Evolutionary conservation across 768 basidiomycete species (phyloP), one percentile per base, ranked within the genome.

Genomic region (Boletus reticuloceps): DNA sequence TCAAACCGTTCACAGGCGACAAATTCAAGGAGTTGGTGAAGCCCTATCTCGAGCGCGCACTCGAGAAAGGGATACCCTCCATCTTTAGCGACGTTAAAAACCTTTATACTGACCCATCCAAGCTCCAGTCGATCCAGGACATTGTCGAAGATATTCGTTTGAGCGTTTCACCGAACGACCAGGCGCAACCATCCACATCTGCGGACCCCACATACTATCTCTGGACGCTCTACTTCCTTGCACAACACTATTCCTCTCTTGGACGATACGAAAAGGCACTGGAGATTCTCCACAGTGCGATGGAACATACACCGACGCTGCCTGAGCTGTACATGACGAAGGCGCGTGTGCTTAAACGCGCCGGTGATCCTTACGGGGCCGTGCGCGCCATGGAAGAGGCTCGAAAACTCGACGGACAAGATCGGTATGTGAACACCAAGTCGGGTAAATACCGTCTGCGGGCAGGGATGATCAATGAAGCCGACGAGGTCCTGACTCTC

Each of bases 221-320:
- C 12, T 99, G 97, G 97, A 86, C 89, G 11, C 82, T 98, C 38
- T 98, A 96, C 75, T 97, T 90, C 78, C 86, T 98, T 47, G 87
- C 94, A 1, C 92, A 96, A 63, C 94, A 95, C 67, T 79, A 91
- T 64, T 89, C 91, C 0, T 82, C 80, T 65, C 74, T 91, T 2
- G 77, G 78, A 1, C 65, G 71, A 43, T 63, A 78, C 44, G 55
- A 61, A 20, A 70, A 63, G 47, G 82, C 94, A 0, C 72, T 96
- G 10, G 72, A 77, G 16, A 73, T 89, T 6, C 75, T 98, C 16
- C 76, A 84, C 17, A 58, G 66, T 3, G 94, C 93, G 5, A 70
- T 94, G 19, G 63, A 72, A 20, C 97, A 98, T 66, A 98, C 97
- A 0, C 97, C 97, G 0, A 96, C 94, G 0, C 76, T 99, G 0